Evolutionary conservation across 306 rosid species (phyloP), one percentile per base, ranked within the genome.

Genomic region (Spatholobus suberectus): DNA sequence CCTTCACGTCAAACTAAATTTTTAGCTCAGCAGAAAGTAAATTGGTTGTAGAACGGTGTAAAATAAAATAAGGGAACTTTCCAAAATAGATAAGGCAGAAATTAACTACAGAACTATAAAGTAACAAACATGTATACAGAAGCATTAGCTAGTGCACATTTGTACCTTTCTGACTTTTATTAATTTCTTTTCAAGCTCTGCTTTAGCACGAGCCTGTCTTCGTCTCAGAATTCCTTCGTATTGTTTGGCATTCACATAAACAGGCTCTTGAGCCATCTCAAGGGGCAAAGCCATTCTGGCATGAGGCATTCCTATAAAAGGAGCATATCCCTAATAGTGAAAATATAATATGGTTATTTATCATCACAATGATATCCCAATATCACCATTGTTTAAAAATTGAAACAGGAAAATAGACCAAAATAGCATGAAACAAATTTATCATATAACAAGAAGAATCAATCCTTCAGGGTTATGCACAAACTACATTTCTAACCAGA

Each of bases 241-340:
- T 81, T 94, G 98, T 76, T 92, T 94, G 41, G 98, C 98, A 86
- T 94, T 94, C 82, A 94, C 98, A 85, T 87, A 94, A 55, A 94
- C 98, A 78, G 98, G 98, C 75, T 94, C 98, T 78, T 94, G 98
- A 34, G 98, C 85, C 94, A 92, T 89, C 91, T 94, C 98, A 43
- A 88, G 97, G 41, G 95, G 98, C 89, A 94, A 88, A n/a, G 97
- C 92, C 97, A 94, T 94, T 83, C 98, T 89, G 41, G 95, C 86
- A 85, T 92, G 98, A 35, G 93, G 97, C 88, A 91, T 78, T 85
- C 93, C 98, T 7, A 88, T 84, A 76, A 87, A 89, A 83, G 97
- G 95, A 79, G 92, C 90, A 83, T 87, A 94, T 70, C 90, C 95
- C 98, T 94, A 80, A 75, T 32, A 79, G 38, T 37, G 2, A 37